These are phyloP conservation scores for Chytriomyces sp. DNA, from an alignment of 192 early-diverging fungal species.

Conservation along the genomic window DNA sequence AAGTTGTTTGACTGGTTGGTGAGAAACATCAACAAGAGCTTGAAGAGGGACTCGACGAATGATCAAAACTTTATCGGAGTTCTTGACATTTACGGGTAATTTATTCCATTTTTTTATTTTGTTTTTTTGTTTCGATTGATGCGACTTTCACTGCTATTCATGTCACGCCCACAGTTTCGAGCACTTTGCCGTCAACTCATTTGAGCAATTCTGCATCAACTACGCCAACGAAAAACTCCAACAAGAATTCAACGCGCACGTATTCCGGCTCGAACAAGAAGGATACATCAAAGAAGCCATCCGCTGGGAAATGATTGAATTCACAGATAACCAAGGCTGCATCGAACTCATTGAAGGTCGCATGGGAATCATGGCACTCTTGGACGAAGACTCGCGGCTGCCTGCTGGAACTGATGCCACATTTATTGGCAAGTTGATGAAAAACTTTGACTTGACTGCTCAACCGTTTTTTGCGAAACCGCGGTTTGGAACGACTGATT, in stretches of 20 bases:
- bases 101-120: not conserved
- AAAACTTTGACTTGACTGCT: slow-evolving; percentile 43
- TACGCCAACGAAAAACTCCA: slow-evolving; percentile 96
- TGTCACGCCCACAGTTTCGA: slow-evolving; percentile 35
- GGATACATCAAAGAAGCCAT: slow-evolving; percentile 77
- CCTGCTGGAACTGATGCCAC: slow-evolving; percentile 83
- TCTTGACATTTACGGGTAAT: slow-evolving; percentile 84
- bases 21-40: slow-evolving; percentile 72
- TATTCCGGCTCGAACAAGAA: slow-evolving; percentile 94
- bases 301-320: slow-evolving; percentile 74
- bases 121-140: not conserved
- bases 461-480: slow-evolving; percentile 77
- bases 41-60: slow-evolving; percentile 53
- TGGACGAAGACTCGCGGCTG: slow-evolving; percentile 90
- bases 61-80: slow-evolving; percentile 82
- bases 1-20: slow-evolving; percentile 90
- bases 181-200: slow-evolving; percentile 85
- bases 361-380: slow-evolving; percentile 86
- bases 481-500: slow-evolving; percentile 75
- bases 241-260: slow-evolving; percentile 94
- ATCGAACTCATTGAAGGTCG: slow-evolving; percentile 86
- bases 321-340: slow-evolving; percentile 94
- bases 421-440: slow-evolving; percentile 84
- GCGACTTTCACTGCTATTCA: no score
- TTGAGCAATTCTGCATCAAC: slow-evolving; percentile 91